Evolutionary conservation across 2,329 filamentous ascomycete genomes (phyloP), one percentile per base, ranked within the genome.

Genomic region (Emmonsia crescens): DNA sequence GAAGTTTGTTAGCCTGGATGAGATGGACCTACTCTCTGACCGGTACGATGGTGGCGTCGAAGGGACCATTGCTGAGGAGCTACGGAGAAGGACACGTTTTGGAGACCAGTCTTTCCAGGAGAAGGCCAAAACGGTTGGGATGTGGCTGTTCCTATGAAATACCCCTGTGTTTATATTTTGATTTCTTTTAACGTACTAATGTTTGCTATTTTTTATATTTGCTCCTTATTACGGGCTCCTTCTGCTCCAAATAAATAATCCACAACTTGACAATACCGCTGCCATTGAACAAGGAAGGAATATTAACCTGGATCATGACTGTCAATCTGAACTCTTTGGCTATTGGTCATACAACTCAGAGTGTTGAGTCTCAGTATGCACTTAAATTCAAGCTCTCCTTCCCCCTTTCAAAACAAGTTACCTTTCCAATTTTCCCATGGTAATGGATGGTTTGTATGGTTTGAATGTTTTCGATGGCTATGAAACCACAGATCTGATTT

Each of bases 1-100:
- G 9, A 76, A 69, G 62, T 75, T 80, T 60, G 78, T 81, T 27
- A 68, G 67, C 14, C 66, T 76, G 48, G 70, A 72, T 27, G 76
- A 78, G 59, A 82, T 83, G 78, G 81, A 83, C 70, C 66, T 83
- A 12, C 73, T 76, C 6, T 80, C 78, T 14, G 80, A 81, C 74
- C 76, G 79, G 57, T 72, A 64, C 38, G 66, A 73, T 60, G 65
- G 65, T 6, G 68, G 68, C 6, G 48, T 59, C n/a, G 68, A 65
- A 36, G 71, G 68, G 27, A 65, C 65, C 5, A 64, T 66, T 3
- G 67, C 71, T 14, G 71, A 69, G 12, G 73, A 73, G 54, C 60
- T 49, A 64, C 67, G 29, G 64, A 64, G 52, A 65, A 71, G 57
- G 66, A 65, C 60, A 44, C n/a, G 31, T 10, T 64, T 65, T 60